A percentile compares a stretch with the other conserved stretches of the same genome.
phyloP scores from a whole-genome alignment of 2,329 filamentous ascomycete genomes.

The Chaetomiaceae sp. region DNA sequence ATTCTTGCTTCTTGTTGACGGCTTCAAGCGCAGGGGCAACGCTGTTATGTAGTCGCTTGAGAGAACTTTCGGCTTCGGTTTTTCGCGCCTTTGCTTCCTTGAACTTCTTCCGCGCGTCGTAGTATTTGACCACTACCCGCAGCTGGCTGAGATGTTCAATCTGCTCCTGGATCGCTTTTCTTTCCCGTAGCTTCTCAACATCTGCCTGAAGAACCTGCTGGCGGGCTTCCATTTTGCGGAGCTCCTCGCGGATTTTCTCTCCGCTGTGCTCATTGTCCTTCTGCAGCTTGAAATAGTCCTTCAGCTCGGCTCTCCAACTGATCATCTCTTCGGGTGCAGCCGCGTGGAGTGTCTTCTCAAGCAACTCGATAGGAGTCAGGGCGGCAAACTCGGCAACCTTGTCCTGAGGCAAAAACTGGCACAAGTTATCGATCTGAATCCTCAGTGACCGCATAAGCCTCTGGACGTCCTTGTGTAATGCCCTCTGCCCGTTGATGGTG shows the following conservation, averaged over 20 bases:
- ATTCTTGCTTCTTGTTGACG: conserved; percentile 65
- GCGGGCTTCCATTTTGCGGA: conserved; percentile 65
- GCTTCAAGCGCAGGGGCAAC: conserved; percentile 64
- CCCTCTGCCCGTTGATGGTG: conserved; percentile 64
- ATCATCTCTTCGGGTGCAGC: conserved; percentile 80
- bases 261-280: conserved; percentile 58
- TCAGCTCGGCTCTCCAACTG: conserved; percentile 71
- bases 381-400: conserved; percentile 91
- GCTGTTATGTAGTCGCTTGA: conserved; percentile 55
- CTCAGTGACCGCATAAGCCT: conserved; percentile 65
- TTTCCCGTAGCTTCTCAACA: conserved; percentile 76
- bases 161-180: conserved; percentile 49
- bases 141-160: conserved; percentile 42
- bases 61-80: conserved; percentile 48
- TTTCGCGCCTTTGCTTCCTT: conserved; percentile 52
- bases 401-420: conserved; percentile 94
- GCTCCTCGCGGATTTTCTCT: conserved; percentile 54
- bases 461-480: conserved; percentile 61
- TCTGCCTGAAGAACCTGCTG: conserved; percentile 74
- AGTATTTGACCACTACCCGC: conserved; percentile 21
- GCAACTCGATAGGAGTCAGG: conserved; percentile 73
- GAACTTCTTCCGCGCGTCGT: conserved; percentile 26
- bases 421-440: conserved; percentile 96
- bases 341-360: conserved; percentile 82
- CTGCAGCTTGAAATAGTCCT: conserved; percentile 63